Conservation (phyloP, 495 filamentous ascomycete species). For the Hypomontagnella submonticulosa region DNA sequence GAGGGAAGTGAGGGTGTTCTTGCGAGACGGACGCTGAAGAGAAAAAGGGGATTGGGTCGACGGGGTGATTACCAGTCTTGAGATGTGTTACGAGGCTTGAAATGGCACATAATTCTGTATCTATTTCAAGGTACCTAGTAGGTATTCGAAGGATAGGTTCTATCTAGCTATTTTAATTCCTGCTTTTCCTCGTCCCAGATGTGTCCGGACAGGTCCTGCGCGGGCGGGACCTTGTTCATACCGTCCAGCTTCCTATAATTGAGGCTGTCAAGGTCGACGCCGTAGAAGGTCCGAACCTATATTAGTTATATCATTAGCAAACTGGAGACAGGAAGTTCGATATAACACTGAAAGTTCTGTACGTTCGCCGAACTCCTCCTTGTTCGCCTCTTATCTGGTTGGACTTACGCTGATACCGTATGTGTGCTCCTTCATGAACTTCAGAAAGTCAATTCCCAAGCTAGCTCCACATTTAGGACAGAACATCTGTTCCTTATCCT, state of each 20-base stretch:
- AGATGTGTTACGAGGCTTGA: too few species aligned
- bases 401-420: slow-evolving; percentile 50
- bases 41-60: too few species aligned
- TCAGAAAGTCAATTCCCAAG: slow-evolving; percentile 49
- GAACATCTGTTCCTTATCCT: slow-evolving; percentile 49
- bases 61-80: too few species aligned
- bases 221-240: slow-evolving; percentile 30
- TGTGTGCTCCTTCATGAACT: slow-evolving; percentile 23
- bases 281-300: slow-evolving; percentile 46
- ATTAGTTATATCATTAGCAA: neutral
- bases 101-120: too few species aligned
- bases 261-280: slow-evolving; percentile 40
- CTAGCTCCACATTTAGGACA: slow-evolving; percentile 49
- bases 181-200: slow-evolving; percentile 45
- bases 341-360: too few species aligned
- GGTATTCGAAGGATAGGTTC: too few species aligned
- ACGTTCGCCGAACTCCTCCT: too few species aligned
- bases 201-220: slow-evolving; percentile 40
- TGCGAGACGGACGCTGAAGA: too few species aligned
- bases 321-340: too few species aligned
- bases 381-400: too few species aligned
- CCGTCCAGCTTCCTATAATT: slow-evolving; percentile 43
- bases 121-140: too few species aligned
- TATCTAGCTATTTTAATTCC: slow-evolving; percentile 25
- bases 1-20: too few species aligned